Evolutionary conservation across 2,329 filamentous ascomycete species (phyloP).

Genomic region (Sclerotinia subarctica): DNA sequence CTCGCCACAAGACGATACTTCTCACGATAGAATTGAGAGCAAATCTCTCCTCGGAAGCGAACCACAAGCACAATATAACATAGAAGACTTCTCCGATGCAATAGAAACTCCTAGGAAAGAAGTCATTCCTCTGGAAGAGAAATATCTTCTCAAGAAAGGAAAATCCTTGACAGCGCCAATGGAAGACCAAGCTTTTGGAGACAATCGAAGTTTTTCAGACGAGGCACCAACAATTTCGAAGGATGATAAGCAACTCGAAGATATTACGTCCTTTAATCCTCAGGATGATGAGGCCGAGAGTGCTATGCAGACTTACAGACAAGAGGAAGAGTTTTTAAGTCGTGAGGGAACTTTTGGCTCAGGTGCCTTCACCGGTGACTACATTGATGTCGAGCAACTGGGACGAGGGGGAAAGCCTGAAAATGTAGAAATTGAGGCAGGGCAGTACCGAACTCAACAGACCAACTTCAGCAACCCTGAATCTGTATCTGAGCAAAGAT

Average conservation of each 20-base stretch:
- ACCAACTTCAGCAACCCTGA: background rate
- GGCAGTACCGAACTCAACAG: background rate
- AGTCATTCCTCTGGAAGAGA: background rate
- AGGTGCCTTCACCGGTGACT: background rate
- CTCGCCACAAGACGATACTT: background rate
- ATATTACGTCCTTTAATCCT: background rate
- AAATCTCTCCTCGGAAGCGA: background rate
- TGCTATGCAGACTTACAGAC: background rate
- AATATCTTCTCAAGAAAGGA: no score
- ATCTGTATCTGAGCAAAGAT: background rate
- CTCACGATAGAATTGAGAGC: background rate
- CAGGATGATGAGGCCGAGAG: background rate
- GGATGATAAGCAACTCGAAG: background rate
- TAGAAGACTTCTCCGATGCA: background rate
- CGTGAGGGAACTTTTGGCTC: background rate
- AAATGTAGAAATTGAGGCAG: background rate
- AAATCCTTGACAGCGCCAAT: background rate
- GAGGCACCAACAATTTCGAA: background rate
- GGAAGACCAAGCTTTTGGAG: background rate
- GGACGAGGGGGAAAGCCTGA: background rate
- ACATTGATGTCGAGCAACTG: background rate
- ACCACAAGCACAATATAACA: background rate
- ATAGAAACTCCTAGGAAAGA: background rate
- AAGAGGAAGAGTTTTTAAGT: background rate
- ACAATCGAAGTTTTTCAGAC: background rate